A percentile compares a stretch with the other conserved stretches of the same genome.
Conservation (phyloP, 306 rosid genomes). For the Pyrus pyrifolia region DNA sequence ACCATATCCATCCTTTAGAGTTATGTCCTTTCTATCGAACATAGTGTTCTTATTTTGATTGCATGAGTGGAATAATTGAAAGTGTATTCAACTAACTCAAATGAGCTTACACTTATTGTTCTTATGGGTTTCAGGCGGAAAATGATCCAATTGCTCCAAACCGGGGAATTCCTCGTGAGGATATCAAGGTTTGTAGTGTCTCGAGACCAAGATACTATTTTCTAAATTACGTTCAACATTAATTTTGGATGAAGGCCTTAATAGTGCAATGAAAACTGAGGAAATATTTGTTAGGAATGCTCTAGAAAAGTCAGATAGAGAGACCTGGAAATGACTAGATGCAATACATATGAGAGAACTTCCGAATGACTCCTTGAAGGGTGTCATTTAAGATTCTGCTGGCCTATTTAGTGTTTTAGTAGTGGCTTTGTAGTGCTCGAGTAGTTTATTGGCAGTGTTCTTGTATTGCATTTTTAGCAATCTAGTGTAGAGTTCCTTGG, state of each 20-base stretch:
- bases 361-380: background rate
- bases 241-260: background rate
- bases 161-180: conserved; percentile 82
- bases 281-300: background rate
- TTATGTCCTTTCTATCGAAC: background rate
- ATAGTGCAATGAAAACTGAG: background rate
- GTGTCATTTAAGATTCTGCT: background rate
- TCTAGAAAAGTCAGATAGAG: background rate
- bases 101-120: conserved; percentile 7
- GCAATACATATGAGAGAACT: background rate
- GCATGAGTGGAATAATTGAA: background rate
- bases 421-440: background rate
- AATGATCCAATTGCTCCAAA: conserved; percentile 91
- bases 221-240: background rate
- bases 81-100: background rate
- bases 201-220: background rate
- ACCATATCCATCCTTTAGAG: background rate
- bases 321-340: background rate
- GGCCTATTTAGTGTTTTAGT: background rate
- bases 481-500: background rate
- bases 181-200: conserved; percentile 58
- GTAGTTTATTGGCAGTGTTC: background rate
- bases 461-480: background rate
- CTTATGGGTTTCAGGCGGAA: conserved; percentile 57
- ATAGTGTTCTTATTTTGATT: background rate